Percentiles rank a stretch among this genome's conserved stretches.
Conservation (phyloP, 2,329 filamentous ascomycete species). For the Penicillium polonicum region DNA sequence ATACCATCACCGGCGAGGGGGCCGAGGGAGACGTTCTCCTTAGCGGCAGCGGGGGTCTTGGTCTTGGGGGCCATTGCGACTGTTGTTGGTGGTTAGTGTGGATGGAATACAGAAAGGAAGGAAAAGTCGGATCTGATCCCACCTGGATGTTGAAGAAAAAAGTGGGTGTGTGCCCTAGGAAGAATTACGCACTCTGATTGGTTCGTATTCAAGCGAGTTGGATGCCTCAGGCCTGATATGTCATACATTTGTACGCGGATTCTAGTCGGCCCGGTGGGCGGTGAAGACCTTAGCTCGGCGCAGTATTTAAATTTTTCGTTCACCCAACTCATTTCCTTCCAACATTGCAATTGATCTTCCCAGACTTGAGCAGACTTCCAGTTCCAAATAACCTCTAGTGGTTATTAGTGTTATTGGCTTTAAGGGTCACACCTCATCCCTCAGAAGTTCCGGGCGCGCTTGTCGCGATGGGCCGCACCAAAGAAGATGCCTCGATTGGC, state of each 20-base stretch:
- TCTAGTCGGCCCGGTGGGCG: conserved; percentile 32
- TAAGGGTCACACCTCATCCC: background rate
- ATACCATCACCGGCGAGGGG: conserved; percentile 94
- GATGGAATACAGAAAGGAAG: conserved; percentile 42
- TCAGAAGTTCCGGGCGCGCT: conserved; percentile 2
- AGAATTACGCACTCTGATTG: conserved; percentile 29
- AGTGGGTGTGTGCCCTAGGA: conserved; percentile 43
- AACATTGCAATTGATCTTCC: conserved; percentile 18
- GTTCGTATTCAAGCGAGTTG: conserved; percentile 31
- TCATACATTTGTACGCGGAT: background rate
- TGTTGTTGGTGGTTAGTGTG: conserved; percentile 43
- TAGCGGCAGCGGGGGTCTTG: conserved; percentile 70
- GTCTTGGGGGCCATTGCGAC: conserved; percentile 82
- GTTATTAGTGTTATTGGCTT: background rate
- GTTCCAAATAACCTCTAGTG: background rate
- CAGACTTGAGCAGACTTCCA: conserved; percentile 8
- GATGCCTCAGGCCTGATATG: conserved; percentile 16
- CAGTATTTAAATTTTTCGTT: conserved; percentile 32
- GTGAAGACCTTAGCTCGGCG: conserved; percentile 22
- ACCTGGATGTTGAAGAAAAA: conserved; percentile 22
- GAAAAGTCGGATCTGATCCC: conserved; percentile 25
- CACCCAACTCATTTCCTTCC: background rate
- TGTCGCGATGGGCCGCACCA: conserved; percentile 38
- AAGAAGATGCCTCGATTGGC: conserved; percentile 75
- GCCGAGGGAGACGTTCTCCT: conserved; percentile 98